Percentiles rank a stretch among this genome's conserved stretches.
Conservation (phyloP, 1,139 yeast genomes). For the Entelexis paramagnoliae region DNA sequence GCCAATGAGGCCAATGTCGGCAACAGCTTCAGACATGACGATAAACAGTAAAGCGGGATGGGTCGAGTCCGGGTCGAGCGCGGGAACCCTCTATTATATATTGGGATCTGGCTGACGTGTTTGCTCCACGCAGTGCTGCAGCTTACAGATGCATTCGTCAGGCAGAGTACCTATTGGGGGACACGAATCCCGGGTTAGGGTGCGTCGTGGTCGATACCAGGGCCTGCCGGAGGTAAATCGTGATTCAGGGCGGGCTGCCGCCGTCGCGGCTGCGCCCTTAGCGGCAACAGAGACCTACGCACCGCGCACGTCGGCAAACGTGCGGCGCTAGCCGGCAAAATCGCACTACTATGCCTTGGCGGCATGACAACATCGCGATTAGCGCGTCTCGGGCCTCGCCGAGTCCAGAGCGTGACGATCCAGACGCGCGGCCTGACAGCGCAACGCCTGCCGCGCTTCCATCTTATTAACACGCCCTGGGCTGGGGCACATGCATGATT, state of each 20-base stretch:
- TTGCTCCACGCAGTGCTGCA: constrained; percentile 4
- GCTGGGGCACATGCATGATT: neutral
- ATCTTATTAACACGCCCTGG: neutral
- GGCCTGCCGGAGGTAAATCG: constrained; percentile 1
- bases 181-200: neutral
- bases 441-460: neutral
- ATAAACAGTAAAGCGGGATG: neutral
- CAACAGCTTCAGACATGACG: constrained; percentile 37
- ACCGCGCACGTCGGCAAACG: neutral
- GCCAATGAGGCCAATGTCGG: constrained; percentile 98
- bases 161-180: constrained; percentile 2
- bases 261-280: neutral
- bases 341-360: neutral
- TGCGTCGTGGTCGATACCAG: neutral
- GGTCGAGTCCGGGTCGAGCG: neutral
- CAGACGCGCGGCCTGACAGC: neutral
- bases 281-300: neutral
- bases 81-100: constrained; percentile 5
- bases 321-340: neutral
- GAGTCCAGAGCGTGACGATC: constrained; percentile 1
- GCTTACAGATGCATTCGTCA: constrained; percentile 8
- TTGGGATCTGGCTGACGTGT: constrained; percentile 9
- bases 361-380: neutral
- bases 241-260: neutral
- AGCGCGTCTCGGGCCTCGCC: neutral